phyloP scores from a whole-genome alignment of 345 rosid genomes.

The Citrus mangshanensis region DNA sequence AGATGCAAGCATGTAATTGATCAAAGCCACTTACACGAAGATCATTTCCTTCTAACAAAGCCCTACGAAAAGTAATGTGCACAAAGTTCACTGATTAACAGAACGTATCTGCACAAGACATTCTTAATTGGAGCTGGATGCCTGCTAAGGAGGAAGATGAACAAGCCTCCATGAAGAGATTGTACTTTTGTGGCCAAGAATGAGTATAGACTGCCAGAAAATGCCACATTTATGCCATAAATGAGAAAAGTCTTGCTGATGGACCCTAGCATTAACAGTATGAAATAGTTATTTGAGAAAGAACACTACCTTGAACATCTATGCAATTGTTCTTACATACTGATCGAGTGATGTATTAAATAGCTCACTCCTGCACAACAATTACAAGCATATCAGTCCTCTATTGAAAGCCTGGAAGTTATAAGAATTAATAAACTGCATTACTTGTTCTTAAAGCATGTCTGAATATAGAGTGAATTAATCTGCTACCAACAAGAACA shows the following conservation, averaged over 20 bases:
- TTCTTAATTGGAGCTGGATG: not conserved
- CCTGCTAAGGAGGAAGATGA: not conserved
- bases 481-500: not conserved
- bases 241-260: not conserved
- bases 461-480: not conserved
- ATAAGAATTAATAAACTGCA: not conserved
- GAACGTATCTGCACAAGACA: not conserved
- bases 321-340: slow-evolving; percentile 76
- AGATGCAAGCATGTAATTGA: not conserved
- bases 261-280: not conserved
- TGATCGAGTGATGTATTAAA: slow-evolving; percentile 75
- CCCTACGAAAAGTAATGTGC: not conserved
- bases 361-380: slow-evolving; percentile 59
- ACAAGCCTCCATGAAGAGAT: not conserved
- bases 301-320: slow-evolving; percentile 9
- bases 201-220: not conserved
- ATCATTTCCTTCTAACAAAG: not conserved
- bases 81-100: not conserved
- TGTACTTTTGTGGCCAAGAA: not conserved
- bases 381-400: not conserved
- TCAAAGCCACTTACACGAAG: not conserved
- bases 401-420: not conserved
- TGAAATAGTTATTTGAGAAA: not conserved
- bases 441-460: not conserved
- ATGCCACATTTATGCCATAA: not conserved